Conservation (phyloP, 2,329 filamentous ascomycete species). For the Colletotrichum tropicicola region DNA sequence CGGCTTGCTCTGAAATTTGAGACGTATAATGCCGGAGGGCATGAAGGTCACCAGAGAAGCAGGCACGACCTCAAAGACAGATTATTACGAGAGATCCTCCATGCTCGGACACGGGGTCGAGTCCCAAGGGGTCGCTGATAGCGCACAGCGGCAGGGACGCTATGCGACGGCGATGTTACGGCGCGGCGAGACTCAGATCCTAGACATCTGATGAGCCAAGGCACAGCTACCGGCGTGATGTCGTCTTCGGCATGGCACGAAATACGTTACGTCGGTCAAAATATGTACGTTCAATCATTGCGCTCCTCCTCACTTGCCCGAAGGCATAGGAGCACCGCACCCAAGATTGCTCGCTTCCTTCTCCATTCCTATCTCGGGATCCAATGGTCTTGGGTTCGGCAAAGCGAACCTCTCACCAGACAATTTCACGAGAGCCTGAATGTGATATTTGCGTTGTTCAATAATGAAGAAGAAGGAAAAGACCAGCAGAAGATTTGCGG, state of each 20-base stretch:
- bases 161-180: no score
- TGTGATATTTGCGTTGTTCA: constrained; percentile 59
- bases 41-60: no score
- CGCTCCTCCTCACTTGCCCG: constrained; percentile 61
- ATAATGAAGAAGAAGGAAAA: constrained; percentile 41
- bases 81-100: no score
- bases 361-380: constrained; percentile 60
- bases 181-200: no score
- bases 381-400: constrained; percentile 59
- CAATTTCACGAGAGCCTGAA: constrained; percentile 45
- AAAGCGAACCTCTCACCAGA: constrained; percentile 57
- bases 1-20: no score
- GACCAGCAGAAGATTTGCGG: constrained; percentile 31
- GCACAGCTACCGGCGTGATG: no score
- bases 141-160: accelerated
- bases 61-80: no score
- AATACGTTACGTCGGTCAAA: neutral
- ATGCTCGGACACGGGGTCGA: no score
- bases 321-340: constrained; percentile 63
- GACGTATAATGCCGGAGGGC: no score
- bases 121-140: no score
- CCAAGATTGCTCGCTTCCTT: constrained; percentile 67
- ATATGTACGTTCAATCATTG: constrained; percentile 68
- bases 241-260: neutral
- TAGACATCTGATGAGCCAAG: neutral